Evolutionary conservation across 2,329 filamentous ascomycete genomes (phyloP), one percentile per base, ranked within the genome.

Genomic region (Aspergillus terreus): DNA sequence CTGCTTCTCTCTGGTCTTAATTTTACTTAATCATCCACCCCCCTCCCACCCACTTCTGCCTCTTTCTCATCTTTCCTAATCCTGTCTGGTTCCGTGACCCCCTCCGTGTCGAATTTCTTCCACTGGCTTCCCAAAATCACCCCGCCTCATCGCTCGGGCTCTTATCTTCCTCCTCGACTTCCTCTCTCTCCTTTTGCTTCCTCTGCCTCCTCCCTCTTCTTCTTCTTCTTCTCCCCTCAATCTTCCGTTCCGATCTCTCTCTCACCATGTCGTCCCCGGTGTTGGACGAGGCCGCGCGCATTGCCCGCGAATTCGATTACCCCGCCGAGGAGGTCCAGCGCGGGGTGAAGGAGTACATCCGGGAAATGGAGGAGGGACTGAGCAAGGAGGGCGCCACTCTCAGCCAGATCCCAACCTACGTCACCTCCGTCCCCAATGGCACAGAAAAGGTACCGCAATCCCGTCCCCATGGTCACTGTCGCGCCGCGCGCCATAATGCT

Each of bases 321-420:
- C 79, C 83, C 54, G 81, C 90, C 63, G 82, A 85, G 48, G 82
- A 91, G 72, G 81, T 96, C 65, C 90, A 90, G 70, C 82, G 80
- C 64, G 88, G 85, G 58, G 91, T 96, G 55, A 78, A 83, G 58
- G 91, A 96, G 71, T 99, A 96, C 68, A 82, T 96, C 59, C 78
- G 79, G 55, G 85, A 97, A 76, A 92, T 96, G 86, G 78, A 87
- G 58, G 88, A 95, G 77, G 94, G 94, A 25, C 76, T 97, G 59
- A 76, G 83, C 54, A 84, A 86, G 64, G 84, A 92, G 62, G 86
- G 86, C 56, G 86, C 89, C 30, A 91, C 87, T 61, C 75, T 99
- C 77, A 92, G 88, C 75, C 94, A 97, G 76, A 97, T 99, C 65
- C 94, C 94, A 6, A 96, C 92, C 40, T 99, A 96, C 73, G 92